phyloP scores from a whole-genome alignment of 768 basidiomycete species.

The Termitomyces sp. region DNA sequence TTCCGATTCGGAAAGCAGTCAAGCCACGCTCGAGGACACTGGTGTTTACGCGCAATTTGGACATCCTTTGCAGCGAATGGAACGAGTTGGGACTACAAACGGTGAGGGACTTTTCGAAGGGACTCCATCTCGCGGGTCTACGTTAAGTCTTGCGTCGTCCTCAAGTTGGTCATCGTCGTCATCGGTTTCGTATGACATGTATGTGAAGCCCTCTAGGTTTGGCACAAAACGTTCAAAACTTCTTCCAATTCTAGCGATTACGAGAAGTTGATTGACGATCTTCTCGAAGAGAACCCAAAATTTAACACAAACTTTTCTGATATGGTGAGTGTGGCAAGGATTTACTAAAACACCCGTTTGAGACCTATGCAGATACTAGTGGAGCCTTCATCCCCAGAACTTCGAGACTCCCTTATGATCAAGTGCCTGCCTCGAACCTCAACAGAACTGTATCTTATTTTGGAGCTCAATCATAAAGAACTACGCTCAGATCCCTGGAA shows the following conservation, averaged over 20 bases:
- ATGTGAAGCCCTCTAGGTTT: not conserved
- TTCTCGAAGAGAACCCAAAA: slow-evolving; percentile 25
- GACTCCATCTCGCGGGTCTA: slow-evolving; percentile 21
- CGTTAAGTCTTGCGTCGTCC: slow-evolving; percentile 17
- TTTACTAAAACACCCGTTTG: not conserved
- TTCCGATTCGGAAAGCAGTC: slow-evolving; percentile 25
- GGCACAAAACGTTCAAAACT: not conserved
- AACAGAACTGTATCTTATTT: slow-evolving; percentile 38
- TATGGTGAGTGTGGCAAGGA: slow-evolving; percentile 16
- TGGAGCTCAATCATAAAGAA: slow-evolving; percentile 43
- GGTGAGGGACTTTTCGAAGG: slow-evolving; percentile 18
- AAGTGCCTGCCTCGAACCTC: slow-evolving; percentile 35
- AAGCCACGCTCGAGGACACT: slow-evolving; percentile 32
- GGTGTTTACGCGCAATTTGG: slow-evolving; percentile 26
- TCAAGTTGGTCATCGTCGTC: slow-evolving; percentile 30
- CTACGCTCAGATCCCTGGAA: slow-evolving; percentile 55
- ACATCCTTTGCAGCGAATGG: slow-evolving; percentile 35
- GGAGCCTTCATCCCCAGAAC: slow-evolving; percentile 25
- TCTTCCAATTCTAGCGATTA: slow-evolving; percentile 25
- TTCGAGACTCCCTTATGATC: slow-evolving; percentile 38
- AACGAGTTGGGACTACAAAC: slow-evolving; percentile 26
- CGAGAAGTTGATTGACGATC: slow-evolving; percentile 30
- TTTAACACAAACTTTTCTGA: slow-evolving; percentile 20
- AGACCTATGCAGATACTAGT: slow-evolving; percentile 27
- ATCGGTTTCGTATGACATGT: slow-evolving; percentile 31